Percentiles rank a stretch among this genome's conserved stretches.
These are phyloP conservation scores for Globisporangium nagaii DNA, from an alignment of 352 stramenopile genomes.

Conservation along the genomic window DNA sequence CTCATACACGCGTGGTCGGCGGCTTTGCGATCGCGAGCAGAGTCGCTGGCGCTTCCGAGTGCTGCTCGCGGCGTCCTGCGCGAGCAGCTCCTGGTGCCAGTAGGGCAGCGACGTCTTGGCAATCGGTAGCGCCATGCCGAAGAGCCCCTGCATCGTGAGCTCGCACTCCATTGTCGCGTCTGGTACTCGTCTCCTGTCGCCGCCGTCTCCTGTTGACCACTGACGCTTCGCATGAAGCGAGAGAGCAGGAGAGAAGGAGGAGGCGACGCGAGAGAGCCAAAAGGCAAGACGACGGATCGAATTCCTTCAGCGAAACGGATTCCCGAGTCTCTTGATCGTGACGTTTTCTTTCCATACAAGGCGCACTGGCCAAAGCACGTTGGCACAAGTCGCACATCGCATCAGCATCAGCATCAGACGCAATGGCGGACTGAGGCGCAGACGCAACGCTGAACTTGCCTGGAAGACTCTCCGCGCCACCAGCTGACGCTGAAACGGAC, in stretches of 20 bases:
- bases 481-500: too few species aligned
- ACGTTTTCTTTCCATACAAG: not conserved
- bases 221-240: not conserved
- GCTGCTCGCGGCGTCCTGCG: not conserved
- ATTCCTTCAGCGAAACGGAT: slow-evolving; percentile 1
- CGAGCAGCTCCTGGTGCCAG: slow-evolving; percentile 25
- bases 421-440: too few species aligned
- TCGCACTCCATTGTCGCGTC: slow-evolving; percentile 8
- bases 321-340: too few species aligned
- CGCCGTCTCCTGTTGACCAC: not conserved
- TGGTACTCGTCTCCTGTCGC: not conserved
- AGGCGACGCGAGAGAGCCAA: not conserved
- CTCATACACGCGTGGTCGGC: slow-evolving; percentile 12
- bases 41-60: slow-evolving; percentile 26
- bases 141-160: slow-evolving; percentile 18
- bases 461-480: too few species aligned
- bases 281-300: not conserved
- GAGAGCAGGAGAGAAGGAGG: not conserved
- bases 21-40: not conserved
- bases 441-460: too few species aligned
- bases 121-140: slow-evolving; percentile 22
- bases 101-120: slow-evolving; percentile 10
- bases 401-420: not conserved
- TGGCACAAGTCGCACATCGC: not conserved
- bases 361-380: not conserved